Evolutionary conservation across 495 filamentous ascomycete species (phyloP).

Genomic region (Haplographium delicatum): DNA sequence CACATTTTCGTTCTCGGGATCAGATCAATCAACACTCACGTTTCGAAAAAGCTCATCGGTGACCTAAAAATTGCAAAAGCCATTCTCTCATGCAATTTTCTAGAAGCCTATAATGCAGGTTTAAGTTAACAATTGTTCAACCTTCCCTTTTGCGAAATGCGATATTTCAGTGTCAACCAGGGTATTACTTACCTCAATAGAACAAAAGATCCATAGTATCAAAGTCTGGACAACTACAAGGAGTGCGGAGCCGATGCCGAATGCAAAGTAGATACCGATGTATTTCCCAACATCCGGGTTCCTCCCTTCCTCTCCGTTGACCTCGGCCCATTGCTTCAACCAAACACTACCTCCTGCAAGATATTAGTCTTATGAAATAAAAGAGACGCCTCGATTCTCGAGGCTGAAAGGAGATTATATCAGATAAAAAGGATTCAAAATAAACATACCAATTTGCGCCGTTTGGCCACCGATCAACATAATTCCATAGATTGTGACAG

Average conservation of each 20-base stretch:
- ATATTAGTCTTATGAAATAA: too few relatives aligned
- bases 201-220: constrained; percentile 98
- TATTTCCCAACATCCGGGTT: constrained; percentile 82
- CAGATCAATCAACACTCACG: constrained; percentile 27
- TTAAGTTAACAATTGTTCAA: constrained; percentile 31
- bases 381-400: too few relatives aligned
- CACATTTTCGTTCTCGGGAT: background rate
- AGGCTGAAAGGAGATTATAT: too few relatives aligned
- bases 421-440: constrained; percentile 6
- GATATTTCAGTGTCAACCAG: constrained; percentile 1
- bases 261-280: constrained; percentile 89
- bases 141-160: constrained; percentile 14
- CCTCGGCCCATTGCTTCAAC: constrained; percentile 89
- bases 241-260: constrained; percentile 82
- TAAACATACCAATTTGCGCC: constrained; percentile 49
- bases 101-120: constrained; percentile 53
- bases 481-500: constrained; percentile 75
- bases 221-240: constrained; percentile 89
- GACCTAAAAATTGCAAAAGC: constrained; percentile 96
- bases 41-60: constrained; percentile 99
- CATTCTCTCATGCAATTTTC: constrained; percentile 97
- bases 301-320: constrained; percentile 56
- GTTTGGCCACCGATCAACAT: constrained; percentile 76
- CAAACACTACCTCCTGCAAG: constrained; percentile 64
- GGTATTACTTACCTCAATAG: constrained; percentile 60